Evolutionary conservation across 306 rosid species (phyloP).

Genomic region (Arachis hypogaea): DNA sequence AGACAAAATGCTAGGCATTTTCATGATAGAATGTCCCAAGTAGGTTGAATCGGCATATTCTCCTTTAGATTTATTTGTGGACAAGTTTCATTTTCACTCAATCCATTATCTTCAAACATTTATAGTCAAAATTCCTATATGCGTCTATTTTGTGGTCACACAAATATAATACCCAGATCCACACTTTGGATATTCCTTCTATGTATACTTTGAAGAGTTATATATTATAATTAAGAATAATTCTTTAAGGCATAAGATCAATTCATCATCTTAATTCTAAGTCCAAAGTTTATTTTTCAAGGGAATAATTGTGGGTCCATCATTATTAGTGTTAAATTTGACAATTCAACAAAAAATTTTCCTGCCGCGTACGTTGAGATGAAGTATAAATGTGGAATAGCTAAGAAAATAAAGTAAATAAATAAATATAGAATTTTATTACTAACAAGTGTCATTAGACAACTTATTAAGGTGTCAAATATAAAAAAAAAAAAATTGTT

Average conservation of each 20-base stretch:
- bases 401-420: not conserved
- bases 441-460: too few relatives aligned
- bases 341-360: not conserved
- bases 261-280: too few relatives aligned
- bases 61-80: conserved; percentile 39
- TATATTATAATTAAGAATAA: too few relatives aligned
- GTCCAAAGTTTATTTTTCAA: not conserved
- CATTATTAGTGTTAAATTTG: too few relatives aligned
- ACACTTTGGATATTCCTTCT: not conserved
- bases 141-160: conserved; percentile 51
- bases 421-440: too few relatives aligned
- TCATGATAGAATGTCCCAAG: conserved; percentile 17
- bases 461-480: too few relatives aligned
- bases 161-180: not conserved
- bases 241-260: not conserved
- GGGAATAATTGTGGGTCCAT: not conserved
- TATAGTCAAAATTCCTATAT: conserved; percentile 12
- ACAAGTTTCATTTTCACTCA: conserved; percentile 46
- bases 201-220: not conserved
- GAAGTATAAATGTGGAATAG: not conserved
- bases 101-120: conserved; percentile 45
- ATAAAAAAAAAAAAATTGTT: too few relatives aligned
- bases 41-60: conserved; percentile 21
- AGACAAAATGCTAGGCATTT: conserved; percentile 6
- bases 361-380: not conserved